phyloP scores from a whole-genome alignment of 371 early-diverging fungal genomes.

The Circinella umbellata region DNA sequence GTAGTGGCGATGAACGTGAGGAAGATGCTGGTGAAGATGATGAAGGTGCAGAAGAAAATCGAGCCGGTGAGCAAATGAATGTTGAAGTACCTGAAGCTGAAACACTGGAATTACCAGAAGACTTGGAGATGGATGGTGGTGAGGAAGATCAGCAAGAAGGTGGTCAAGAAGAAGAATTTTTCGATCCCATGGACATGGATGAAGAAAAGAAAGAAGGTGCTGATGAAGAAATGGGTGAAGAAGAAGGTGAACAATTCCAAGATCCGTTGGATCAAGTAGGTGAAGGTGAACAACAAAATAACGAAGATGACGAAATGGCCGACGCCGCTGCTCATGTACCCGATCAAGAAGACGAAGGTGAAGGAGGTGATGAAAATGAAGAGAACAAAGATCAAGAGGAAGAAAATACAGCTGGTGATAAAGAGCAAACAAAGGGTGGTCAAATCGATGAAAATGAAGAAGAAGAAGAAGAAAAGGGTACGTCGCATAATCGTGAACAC shows the following conservation, averaged over 20 bases:
- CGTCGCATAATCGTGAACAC: conserved; percentile 48
- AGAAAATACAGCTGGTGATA: conserved; percentile 20
- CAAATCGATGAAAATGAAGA: conserved; percentile 43
- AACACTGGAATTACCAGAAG: conserved; percentile 67
- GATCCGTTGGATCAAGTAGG: conserved; percentile 41
- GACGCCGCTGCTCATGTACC: conserved; percentile 27
- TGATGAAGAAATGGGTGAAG: conserved; percentile 34
- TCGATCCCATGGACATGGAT: conserved; percentile 52
- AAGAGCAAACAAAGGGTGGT: conserved; percentile 24
- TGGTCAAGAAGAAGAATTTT: conserved; percentile 40
- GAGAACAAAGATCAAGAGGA: conserved; percentile 59
- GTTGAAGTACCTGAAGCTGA: conserved; percentile 67
- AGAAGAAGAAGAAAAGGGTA: conserved; percentile 28
- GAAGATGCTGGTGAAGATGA: conserved; percentile 37
- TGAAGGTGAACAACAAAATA: conserved; percentile 34
- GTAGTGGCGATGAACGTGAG: conserved; percentile 22
- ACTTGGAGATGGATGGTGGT: conserved; percentile 63
- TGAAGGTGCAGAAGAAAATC: conserved; percentile 49
- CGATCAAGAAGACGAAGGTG: conserved; percentile 41
- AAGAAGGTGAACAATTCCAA: conserved; percentile 40
- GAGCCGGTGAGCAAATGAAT: conserved; percentile 60
- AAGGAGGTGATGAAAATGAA: conserved; percentile 37
- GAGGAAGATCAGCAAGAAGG: conserved; percentile 46
- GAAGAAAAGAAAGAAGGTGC: conserved; percentile 40
- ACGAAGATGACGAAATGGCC: conserved; percentile 48